Evolutionary conservation across 2,329 filamentous ascomycete species (phyloP).

Genomic region (Myriangium duriaei): DNA sequence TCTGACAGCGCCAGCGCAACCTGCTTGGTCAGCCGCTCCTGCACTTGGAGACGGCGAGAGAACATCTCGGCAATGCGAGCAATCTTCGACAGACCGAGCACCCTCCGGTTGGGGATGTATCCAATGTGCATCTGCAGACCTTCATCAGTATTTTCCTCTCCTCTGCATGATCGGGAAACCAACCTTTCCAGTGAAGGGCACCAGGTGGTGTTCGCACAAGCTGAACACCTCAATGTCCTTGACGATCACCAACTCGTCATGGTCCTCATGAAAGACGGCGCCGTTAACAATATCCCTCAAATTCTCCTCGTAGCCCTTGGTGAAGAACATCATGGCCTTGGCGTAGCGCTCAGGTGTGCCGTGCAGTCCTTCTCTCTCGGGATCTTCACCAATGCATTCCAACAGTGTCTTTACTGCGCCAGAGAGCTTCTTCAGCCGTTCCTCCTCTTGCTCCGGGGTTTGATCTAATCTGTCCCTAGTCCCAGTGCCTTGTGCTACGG

Average conservation of each 20-base stretch:
- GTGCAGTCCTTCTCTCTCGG: constrained; percentile 50
- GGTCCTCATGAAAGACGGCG: constrained; percentile 90
- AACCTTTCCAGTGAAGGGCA: constrained; percentile 92
- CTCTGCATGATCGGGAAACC: constrained; percentile 1
- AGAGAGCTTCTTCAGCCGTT: constrained; percentile 47
- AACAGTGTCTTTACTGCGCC: constrained; percentile 51
- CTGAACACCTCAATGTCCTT: constrained; percentile 95
- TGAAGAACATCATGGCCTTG: constrained; percentile 91
- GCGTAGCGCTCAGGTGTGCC: constrained; percentile 74
- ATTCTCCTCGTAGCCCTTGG: constrained; percentile 93
- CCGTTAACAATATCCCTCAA: constrained; percentile 82
- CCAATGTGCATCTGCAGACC: constrained; percentile 81
- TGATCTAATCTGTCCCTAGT: constrained; percentile 50
- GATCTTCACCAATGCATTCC: constrained; percentile 54
- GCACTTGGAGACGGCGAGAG: constrained; percentile 80
- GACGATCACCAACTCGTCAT: constrained; percentile 94
- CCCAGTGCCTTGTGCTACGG: constrained; percentile 39
- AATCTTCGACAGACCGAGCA: constrained; percentile 91
- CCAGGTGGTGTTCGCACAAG: constrained; percentile 92
- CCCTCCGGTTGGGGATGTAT: constrained; percentile 83
- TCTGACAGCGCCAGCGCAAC: constrained; percentile 90
- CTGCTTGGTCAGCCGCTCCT: constrained; percentile 91
- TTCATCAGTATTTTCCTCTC: constrained; percentile 10
- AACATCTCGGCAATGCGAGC: constrained; percentile 97
- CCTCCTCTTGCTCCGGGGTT: constrained; percentile 44